Evolutionary conservation across 208 protist species (phyloP).

Genomic region (Kentomonas sorsogonicus): DNA sequence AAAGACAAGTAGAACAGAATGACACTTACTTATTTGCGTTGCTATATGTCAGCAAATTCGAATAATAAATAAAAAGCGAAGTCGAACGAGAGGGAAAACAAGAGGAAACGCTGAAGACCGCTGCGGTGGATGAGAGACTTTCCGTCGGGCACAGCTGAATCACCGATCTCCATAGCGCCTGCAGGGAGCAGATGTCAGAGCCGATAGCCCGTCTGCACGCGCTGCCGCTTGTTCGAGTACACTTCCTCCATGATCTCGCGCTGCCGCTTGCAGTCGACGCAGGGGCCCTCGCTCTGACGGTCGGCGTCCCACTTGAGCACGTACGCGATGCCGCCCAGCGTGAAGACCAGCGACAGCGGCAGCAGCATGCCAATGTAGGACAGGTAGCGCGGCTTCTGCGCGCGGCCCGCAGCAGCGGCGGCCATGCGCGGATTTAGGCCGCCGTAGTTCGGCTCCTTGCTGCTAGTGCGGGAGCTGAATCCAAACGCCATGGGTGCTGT

Average conservation of each 20-base stretch:
- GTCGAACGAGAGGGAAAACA: neutral
- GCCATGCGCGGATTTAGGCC: slow-evolving; percentile 32
- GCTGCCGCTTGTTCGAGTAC: slow-evolving; percentile 59
- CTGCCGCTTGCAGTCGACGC: slow-evolving; percentile 74
- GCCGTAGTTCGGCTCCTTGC: no score
- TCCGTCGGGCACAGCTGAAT: no score
- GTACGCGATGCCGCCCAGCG: slow-evolving; percentile 50
- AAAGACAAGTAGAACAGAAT: neutral
- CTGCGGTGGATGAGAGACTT: no score
- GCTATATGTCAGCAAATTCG: no score
- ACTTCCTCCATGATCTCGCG: slow-evolving; percentile 82
- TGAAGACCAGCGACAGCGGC: slow-evolving; percentile 55
- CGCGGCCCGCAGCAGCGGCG: slow-evolving; percentile 12
- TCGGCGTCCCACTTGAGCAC: slow-evolving; percentile 68
- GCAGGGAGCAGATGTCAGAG: slow-evolving; percentile 30
- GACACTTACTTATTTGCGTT: neutral
- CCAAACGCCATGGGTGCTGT: no score
- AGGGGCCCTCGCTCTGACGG: slow-evolving; percentile 55
- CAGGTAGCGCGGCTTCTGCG: slow-evolving; percentile 3
- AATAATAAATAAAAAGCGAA: neutral
- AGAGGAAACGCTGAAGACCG: no score
- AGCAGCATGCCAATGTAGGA: no score
- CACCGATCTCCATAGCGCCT: no score
- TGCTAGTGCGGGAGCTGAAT: no score
- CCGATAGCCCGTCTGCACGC: slow-evolving; percentile 44